Percentiles rank a stretch among this genome's conserved stretches.
These are phyloP conservation scores for Delphinella strobiligena DNA, from an alignment of 2,329 filamentous ascomycete genomes.

Conservation along the genomic window DNA sequence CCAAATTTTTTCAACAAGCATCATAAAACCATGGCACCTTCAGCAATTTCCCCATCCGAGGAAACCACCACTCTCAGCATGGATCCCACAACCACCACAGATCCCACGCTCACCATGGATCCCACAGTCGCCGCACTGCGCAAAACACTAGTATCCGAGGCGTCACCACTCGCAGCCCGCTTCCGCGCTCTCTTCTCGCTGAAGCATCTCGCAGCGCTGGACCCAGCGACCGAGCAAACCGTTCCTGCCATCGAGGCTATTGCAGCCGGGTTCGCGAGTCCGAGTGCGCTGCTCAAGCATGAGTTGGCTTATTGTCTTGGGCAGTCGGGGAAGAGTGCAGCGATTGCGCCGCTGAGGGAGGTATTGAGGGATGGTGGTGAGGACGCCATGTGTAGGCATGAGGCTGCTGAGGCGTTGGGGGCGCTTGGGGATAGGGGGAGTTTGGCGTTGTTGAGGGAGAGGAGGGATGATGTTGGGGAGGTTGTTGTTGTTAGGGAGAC, in stretches of 20 bases:
- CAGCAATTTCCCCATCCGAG: constrained; percentile 9
- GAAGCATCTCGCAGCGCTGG: constrained; percentile 73
- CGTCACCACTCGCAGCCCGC: constrained; percentile 69
- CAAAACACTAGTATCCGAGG: constrained; percentile 67
- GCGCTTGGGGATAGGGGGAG: constrained; percentile 68
- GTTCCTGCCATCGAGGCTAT: constrained; percentile 66
- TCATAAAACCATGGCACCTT: constrained; percentile 11
- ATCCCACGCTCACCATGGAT: constrained; percentile 11
- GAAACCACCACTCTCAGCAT: background rate
- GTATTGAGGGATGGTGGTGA: constrained; percentile 71
- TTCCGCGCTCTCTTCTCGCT: constrained; percentile 97
- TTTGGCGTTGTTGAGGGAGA: constrained; percentile 58
- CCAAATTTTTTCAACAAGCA: background rate
- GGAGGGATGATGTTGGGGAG: constrained; percentile 66
- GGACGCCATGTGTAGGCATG: constrained; percentile 90
- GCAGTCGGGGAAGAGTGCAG: constrained; percentile 68
- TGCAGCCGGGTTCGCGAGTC: constrained; percentile 70
- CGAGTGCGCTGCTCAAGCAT: constrained; percentile 86
- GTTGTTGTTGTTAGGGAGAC: constrained; percentile 80
- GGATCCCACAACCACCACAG: constrained; percentile 14
- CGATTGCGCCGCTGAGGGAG: constrained; percentile 57
- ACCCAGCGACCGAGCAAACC: constrained; percentile 43
- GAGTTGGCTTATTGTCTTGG: constrained; percentile 95
- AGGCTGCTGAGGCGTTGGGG: constrained; percentile 88
- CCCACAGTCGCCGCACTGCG: constrained; percentile 52